Evolutionary conservation across 2,329 filamentous ascomycete genomes (phyloP), one percentile per base, ranked within the genome.

Genomic region (Fusarium continuum): DNA sequence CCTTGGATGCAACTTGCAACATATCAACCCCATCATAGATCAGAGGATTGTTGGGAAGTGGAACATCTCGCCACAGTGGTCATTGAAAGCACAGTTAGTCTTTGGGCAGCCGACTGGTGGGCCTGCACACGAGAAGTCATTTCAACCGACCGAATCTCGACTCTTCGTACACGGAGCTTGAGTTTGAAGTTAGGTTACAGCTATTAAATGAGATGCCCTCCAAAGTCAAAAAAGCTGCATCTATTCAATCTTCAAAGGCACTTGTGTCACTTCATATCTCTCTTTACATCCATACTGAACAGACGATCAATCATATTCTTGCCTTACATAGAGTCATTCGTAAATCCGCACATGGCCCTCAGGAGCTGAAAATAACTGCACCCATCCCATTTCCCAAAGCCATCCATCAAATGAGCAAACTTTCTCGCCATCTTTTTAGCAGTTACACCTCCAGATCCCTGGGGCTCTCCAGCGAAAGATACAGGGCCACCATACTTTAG

Each of bases 81-180:
- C 45, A 8, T 32, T 62, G 19, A 62, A 62, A 35, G 55, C 45
- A 4, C 59, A 62, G 40, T 32, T 62, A 22, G 55, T 62, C 4
- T 62, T 62, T 23, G 59, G 59, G 19, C 36, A 32, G 5, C 55
- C 55, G 3, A 39, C 43, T 38, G 17, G 36, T 26, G 31, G 6
- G 25, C 31, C 22, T 3, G n/a, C 23, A 6, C 48, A 46, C 14
- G 43, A 44, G 3, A 55, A 58, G 19, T 43, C 49, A 8, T 55
- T 54, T 11, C 17, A 32, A 1, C 55, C 49, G 7, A 17, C 8
- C 9, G 55, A 48, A 13, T 40, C 39, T 7, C 43, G 49, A 2
- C 26, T 58, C 13, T 58, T 55, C 22, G 41, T 55, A 17, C 49
- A 55, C 14, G 55, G 55, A n/a, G n/a, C n/a, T n/a, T n/a, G n/a